Conservation (phyloP, 352 stramenopile genomes). For the Phytopythium litorale region DNA sequence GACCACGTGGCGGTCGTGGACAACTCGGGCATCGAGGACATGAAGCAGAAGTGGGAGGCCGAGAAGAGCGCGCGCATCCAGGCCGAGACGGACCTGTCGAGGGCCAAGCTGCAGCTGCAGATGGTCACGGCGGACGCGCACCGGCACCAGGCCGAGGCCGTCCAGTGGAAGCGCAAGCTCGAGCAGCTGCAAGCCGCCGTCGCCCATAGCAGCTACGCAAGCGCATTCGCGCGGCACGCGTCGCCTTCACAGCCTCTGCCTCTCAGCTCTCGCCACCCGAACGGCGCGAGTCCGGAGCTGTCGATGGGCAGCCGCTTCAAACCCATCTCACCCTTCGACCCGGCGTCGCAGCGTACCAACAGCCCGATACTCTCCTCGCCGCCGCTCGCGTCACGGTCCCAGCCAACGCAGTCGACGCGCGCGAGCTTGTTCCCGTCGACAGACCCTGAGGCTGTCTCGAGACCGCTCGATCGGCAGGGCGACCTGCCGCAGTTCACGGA, state of each 20-base stretch:
- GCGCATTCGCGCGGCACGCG: not conserved
- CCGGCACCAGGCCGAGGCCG: constrained; percentile 18
- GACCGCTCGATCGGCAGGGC: not conserved
- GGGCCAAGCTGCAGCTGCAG: constrained; percentile 35
- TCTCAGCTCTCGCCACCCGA: not conserved
- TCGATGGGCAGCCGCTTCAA: not conserved
- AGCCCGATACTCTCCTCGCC: not conserved
- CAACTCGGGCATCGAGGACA: constrained; percentile 56
- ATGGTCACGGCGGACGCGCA: constrained; percentile 17
- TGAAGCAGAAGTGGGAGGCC: constrained; percentile 52
- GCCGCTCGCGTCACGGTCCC: not conserved
- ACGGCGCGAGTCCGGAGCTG: not conserved
- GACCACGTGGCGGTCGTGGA: constrained; percentile 75
- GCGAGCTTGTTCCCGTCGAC: not conserved
- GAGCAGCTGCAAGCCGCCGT: constrained; percentile 20
- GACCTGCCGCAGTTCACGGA: constrained; percentile 28
- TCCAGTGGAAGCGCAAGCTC: constrained; percentile 27
- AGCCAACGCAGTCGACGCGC: not conserved
- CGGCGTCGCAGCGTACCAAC: constrained; percentile 3
- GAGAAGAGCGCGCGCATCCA: constrained; percentile 44
- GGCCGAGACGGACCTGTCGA: constrained; percentile 43
- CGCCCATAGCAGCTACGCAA: not conserved
- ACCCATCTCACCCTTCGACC: not conserved
- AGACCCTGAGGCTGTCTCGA: not conserved
- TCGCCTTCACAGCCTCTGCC: not conserved